Conservation (phyloP, 2,329 filamentous ascomycete genomes). For the Coniochaeta hoffmannii region DNA sequence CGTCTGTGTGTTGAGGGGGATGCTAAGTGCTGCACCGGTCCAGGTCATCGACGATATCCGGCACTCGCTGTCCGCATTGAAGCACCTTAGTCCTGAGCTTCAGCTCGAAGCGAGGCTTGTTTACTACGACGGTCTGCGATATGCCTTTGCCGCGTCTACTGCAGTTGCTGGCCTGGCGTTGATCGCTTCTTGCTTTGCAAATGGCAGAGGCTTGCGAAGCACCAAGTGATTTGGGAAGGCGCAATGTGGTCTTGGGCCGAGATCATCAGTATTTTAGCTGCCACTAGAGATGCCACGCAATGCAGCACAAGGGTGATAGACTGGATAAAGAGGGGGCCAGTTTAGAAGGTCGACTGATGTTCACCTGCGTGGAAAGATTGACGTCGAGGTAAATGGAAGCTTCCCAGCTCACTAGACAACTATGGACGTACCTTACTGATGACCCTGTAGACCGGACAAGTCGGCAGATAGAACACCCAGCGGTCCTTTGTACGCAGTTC, state of each 20-base stretch:
- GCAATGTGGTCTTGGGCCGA: neutral
- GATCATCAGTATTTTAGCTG: too few relatives aligned
- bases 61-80: slow-evolving; percentile 50
- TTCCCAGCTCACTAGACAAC: too few relatives aligned
- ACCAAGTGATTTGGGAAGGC: slow-evolving; percentile 11
- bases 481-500: too few relatives aligned
- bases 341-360: too few relatives aligned
- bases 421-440: too few relatives aligned
- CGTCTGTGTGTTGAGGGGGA: slow-evolving; percentile 17
- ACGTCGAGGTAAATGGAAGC: too few relatives aligned
- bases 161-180: slow-evolving; percentile 41
- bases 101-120: slow-evolving; percentile 49
- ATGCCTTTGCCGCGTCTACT: slow-evolving; percentile 49
- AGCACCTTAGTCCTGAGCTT: slow-evolving; percentile 45
- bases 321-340: too few relatives aligned
- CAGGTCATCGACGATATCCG: slow-evolving; percentile 55
- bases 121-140: slow-evolving; percentile 51
- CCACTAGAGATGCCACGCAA: too few relatives aligned
- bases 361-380: too few relatives aligned
- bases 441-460: too few relatives aligned
- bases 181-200: slow-evolving; percentile 37
- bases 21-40: neutral
- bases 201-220: slow-evolving; percentile 22
- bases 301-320: too few relatives aligned
- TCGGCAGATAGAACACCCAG: too few relatives aligned